Base-by-base conservation (phyloP, 495 filamentous ascomycete species). In the Penicillium odoratum region DNA sequence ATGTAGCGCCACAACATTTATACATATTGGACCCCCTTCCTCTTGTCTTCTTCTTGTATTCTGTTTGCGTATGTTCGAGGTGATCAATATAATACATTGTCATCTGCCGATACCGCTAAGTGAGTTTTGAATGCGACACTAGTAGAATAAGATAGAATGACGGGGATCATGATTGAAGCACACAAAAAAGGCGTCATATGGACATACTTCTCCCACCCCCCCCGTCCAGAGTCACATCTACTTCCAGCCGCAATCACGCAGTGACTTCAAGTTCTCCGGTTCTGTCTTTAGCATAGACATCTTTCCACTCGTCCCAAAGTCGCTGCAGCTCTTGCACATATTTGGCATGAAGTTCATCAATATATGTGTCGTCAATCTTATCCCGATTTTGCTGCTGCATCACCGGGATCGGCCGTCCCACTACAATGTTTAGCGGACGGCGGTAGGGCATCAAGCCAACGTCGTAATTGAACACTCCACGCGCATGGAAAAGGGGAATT, bases 391-490 rank as follows among this genome's bases (percentile, higher is more conserved):
- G 67, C 53, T 84, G 74, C 66, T 85, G 82, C 60, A 78, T 71
- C 15, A 96, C 89, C 53, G 81, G 77, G 54, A 97, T 89, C 3
- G 92, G 90, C 55, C 81, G 77, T 3, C 93, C 93, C 7, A 96
- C 89, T 7, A 98, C 93, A 34, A 96, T 82, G 65, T 98, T 93
- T 42, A 98, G 62, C 15, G 92, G 87, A 36, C 86, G 77, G 34
- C 95, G 83, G 72, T 98, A 98, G 7, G 94, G 94, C 90, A 98
- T 89, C 52, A 98, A 67, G 0, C 94, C 94, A 1, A 97, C 90
- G 69, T 98, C 94, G 60, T 98, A 98, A 66, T 98, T 98, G 72
- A 98, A 97, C 8, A 98, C 87, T 1, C 94, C 94, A 15, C 92
- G 70, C 2, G 92, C 93, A 73, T 96, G 93, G 56, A 97, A 86